Conservation (phyloP, 441 rosid species). For the Macaranga tanarius region DNA sequence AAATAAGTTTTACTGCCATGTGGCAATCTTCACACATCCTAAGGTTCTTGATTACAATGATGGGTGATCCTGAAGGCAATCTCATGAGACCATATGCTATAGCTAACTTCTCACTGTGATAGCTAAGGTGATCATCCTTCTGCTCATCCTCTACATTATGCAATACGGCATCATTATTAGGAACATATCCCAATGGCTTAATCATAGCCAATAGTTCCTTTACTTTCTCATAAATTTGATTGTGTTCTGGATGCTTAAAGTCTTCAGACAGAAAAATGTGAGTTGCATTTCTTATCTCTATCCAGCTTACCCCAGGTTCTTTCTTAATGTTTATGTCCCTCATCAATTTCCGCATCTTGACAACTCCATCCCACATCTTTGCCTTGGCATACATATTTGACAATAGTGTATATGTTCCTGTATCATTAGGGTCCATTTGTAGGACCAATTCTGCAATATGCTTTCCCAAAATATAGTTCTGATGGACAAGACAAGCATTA, state of each 20-base stretch:
- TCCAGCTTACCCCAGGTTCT: conserved; percentile 94
- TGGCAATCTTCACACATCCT: conserved; percentile 93
- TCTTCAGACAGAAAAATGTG: conserved; percentile 71
- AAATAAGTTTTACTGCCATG: conserved; percentile 70
- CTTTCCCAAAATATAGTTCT: conserved; percentile 54
- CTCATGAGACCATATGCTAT: conserved; percentile 73
- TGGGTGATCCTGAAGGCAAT: conserved; percentile 51
- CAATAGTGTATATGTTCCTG: conserved; percentile 55
- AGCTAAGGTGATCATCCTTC: conserved; percentile 61
- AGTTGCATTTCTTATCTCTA: conserved; percentile 48
- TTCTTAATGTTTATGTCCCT: conserved; percentile 63
- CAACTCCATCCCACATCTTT: conserved; percentile 73
- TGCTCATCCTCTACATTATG: conserved; percentile 88
- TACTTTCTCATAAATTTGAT: conserved; percentile 50
- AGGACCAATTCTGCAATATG: conserved; percentile 48
- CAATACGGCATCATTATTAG: conserved; percentile 52
- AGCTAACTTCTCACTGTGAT: conserved; percentile 89
- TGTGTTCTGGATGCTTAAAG: conserved; percentile 53
- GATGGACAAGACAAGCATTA: conserved; percentile 63
- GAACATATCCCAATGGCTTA: conserved; percentile 63
- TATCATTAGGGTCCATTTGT: conserved; percentile 52
- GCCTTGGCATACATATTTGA: conserved; percentile 71
- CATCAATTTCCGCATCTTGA: conserved; percentile 59
- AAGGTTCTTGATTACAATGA: conserved; percentile 65
- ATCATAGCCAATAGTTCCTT: conserved; percentile 57